Evolutionary conservation across 345 rosid genomes (phyloP).

Genomic region (Eutrema yunnanense): DNA sequence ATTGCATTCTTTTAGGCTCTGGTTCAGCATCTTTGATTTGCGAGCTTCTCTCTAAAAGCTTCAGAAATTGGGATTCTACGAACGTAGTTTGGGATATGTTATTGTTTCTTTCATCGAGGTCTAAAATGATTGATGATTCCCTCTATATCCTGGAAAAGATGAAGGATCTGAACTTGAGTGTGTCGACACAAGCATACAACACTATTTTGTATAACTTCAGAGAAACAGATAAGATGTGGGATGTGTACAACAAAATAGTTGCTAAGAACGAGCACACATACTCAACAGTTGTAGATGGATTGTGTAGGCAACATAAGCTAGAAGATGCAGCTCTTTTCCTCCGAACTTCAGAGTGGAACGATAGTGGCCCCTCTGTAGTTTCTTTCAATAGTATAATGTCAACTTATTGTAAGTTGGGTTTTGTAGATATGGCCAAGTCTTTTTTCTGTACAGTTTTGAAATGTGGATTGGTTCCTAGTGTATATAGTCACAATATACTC

Average conservation of each 20-base stretch:
- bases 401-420: conserved; percentile 58
- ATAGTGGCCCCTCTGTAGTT: conserved; percentile 50
- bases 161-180: conserved; percentile 50
- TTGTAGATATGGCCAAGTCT: conserved; percentile 56
- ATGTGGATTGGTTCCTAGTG: conserved; percentile 62
- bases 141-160: conserved; percentile 57
- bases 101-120: conserved; percentile 66
- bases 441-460: conserved; percentile 66
- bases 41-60: conserved; percentile 44
- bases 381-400: conserved; percentile 75
- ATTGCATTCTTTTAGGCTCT: conserved; percentile 52
- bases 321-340: conserved; percentile 56
- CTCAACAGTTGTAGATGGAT: conserved; percentile 65
- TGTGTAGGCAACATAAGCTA: conserved; percentile 57
- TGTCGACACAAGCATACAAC: conserved; percentile 59
- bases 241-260: conserved; percentile 45
- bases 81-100: conserved; percentile 60
- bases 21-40: conserved; percentile 59
- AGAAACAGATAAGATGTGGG: conserved; percentile 57
- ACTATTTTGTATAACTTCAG: conserved; percentile 59
- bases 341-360: conserved; percentile 36
- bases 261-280: conserved; percentile 43
- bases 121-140: conserved; percentile 64
- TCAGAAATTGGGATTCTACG: conserved; percentile 48
- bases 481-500: conserved; percentile 71